Conservation (phyloP, 1,284 basidiomycete species). For the Puccinia horiana region DNA sequence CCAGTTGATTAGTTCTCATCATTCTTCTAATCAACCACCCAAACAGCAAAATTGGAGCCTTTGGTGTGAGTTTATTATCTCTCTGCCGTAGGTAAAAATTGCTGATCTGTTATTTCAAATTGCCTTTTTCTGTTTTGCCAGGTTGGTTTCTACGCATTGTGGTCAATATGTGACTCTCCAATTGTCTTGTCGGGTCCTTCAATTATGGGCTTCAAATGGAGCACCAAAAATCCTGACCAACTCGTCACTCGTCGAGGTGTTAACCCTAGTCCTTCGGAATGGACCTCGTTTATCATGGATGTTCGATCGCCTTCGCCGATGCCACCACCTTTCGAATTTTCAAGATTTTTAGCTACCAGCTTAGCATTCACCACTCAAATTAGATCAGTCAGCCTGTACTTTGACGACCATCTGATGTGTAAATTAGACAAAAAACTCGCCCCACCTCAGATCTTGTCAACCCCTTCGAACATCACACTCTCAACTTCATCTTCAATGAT, state of each 20-base stretch:
- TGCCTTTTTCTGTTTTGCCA: slow-evolving; percentile 56
- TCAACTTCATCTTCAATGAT: slow-evolving; percentile 66
- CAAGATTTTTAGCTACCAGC: slow-evolving; percentile 84
- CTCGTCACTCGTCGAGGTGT: slow-evolving; percentile 62
- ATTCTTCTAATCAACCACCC: slow-evolving; percentile 76
- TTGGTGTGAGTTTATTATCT: slow-evolving; percentile 69
- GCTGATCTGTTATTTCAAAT: background rate
- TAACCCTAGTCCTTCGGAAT: slow-evolving; percentile 58
- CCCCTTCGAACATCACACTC: slow-evolving; percentile 64
- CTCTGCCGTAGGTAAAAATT: background rate
- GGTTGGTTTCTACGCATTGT: slow-evolving; percentile 64
- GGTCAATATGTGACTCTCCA: slow-evolving; percentile 71
- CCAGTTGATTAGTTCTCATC: slow-evolving; percentile 52
- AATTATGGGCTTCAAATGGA: slow-evolving; percentile 82
- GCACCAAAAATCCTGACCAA: slow-evolving; percentile 70
- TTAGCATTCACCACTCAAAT: slow-evolving; percentile 91
- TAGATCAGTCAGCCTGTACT: slow-evolving; percentile 72
- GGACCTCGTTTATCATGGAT: slow-evolving; percentile 90
- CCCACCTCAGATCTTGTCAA: slow-evolving; percentile 64
- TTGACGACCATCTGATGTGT: slow-evolving; percentile 76
- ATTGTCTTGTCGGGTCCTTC: slow-evolving; percentile 84
- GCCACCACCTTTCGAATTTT: slow-evolving; percentile 79
- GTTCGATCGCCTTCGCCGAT: slow-evolving; percentile 80
- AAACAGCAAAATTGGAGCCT: slow-evolving; percentile 81
- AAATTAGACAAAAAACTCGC: slow-evolving; percentile 72